Percentiles rank a stretch among this genome's conserved stretches.
Conservation (phyloP, 257 asterid species). For the Fraxinus pennsylvanica region DNA sequence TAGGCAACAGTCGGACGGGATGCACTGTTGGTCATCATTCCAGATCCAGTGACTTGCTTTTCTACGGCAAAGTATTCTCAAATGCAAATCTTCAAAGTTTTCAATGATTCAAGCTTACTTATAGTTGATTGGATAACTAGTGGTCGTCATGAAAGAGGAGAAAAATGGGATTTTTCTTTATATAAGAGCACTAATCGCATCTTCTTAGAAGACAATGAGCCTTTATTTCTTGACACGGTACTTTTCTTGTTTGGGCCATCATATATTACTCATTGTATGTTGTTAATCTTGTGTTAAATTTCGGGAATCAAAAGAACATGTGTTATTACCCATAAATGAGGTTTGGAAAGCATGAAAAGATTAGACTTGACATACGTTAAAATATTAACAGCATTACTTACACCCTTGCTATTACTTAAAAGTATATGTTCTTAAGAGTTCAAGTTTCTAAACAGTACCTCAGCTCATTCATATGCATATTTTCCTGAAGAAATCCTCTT, state of each 20-base stretch:
- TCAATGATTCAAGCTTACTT: conserved; percentile 68
- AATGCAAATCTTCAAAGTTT: conserved; percentile 63
- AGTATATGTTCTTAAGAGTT: neutral
- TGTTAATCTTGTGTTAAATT: neutral
- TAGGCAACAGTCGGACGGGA: conserved; percentile 72
- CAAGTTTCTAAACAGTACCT: neutral
- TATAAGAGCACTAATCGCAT: conserved; percentile 82
- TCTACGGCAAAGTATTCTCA: conserved; percentile 86
- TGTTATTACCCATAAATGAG: neutral
- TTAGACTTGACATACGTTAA: neutral
- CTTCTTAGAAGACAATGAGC: conserved; percentile 48
- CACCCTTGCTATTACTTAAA: neutral
- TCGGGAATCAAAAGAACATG: neutral
- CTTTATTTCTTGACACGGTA: conserved; percentile 88
- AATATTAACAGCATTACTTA: neutral
- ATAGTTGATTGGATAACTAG: conserved; percentile 96
- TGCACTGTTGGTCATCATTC: conserved; percentile 78
- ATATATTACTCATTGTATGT: conserved; percentile 2
- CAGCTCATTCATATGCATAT: neutral
- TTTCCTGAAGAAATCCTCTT: neutral
- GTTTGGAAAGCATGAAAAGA: neutral
- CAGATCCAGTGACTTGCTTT: conserved; percentile 98
- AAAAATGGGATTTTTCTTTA: conserved; percentile 77
- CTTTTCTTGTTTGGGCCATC: conserved; percentile 19
- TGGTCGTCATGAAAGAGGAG: conserved; percentile 91